A percentile compares a stretch with the other conserved stretches of the same genome.
These are phyloP conservation scores for Nitzschia inconspicua DNA, from an alignment of 108 stramenopile species.

Conservation along the genomic window DNA sequence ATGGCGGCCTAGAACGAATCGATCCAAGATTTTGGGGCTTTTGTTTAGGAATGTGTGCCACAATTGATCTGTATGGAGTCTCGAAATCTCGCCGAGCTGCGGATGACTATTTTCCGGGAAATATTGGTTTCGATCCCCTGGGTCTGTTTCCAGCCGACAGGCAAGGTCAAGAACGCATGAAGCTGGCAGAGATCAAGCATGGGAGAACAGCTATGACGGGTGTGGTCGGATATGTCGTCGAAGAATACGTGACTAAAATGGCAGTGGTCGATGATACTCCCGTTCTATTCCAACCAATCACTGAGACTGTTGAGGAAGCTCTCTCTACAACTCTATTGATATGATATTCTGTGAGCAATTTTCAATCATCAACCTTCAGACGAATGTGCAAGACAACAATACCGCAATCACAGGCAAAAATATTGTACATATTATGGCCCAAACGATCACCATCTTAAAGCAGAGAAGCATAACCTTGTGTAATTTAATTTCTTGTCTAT, in stretches of 20 bases:
- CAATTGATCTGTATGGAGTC: conserved; percentile 63
- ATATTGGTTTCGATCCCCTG: conserved; percentile 85
- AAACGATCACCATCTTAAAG: neutral
- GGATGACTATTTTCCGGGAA: conserved; percentile 56
- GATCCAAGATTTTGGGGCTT: conserved; percentile 73
- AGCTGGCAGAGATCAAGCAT: conserved; percentile 85
- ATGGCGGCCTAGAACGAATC: conserved; percentile 73
- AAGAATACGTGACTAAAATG: conserved; percentile 54
- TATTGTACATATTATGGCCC: neutral
- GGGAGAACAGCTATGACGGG: conserved; percentile 83
- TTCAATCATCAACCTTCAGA: neutral
- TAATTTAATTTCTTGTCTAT: conserved; percentile 10
- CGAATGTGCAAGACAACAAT: neutral
- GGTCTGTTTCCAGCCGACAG: conserved; percentile 61
- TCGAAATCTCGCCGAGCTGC: conserved; percentile 30
- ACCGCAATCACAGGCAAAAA: neutral
- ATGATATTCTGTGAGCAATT: neutral
- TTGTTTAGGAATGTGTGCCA: conserved; percentile 67
- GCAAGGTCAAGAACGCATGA: conserved; percentile 55
- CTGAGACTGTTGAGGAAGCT: conserved; percentile 30
- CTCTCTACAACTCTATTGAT: neutral
- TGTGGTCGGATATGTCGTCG: conserved; percentile 55
- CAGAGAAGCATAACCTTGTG: neutral
- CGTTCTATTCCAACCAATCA: conserved; percentile 54
- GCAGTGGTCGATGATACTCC: conserved; percentile 79